Evolutionary conservation across 129 eudicot genomes (phyloP).

Genomic region (Flaveria trinervia): DNA sequence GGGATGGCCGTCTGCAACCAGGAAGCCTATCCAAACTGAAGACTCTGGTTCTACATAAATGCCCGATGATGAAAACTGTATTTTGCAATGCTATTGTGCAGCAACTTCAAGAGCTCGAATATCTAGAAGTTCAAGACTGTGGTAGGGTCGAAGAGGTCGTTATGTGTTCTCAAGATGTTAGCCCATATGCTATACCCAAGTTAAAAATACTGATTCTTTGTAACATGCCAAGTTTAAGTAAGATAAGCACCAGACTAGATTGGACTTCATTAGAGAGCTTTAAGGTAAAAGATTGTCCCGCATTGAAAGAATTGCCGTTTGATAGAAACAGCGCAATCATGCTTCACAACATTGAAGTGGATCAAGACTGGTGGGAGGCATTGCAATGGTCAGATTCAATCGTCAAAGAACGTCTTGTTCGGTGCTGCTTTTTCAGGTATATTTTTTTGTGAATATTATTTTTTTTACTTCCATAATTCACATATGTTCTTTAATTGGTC

Average conservation of each 20-base stretch:
- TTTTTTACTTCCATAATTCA: no score
- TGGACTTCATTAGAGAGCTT: slow-evolving; percentile 24
- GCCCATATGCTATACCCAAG: slow-evolving; percentile 11
- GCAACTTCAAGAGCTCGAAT: slow-evolving; percentile 22
- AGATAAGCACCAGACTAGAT: slow-evolving; percentile 14
- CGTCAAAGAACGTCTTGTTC: slow-evolving; percentile 17
- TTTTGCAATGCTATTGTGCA: slow-evolving; percentile 20
- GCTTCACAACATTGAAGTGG: slow-evolving; percentile 27
- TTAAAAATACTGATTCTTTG: slow-evolving; percentile 22
- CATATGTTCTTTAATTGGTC: no score
- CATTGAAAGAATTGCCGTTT: slow-evolving; percentile 31
- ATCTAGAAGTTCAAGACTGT: slow-evolving; percentile 30
- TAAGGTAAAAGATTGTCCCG: slow-evolving; percentile 24
- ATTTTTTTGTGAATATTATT: background rate
- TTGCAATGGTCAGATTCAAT: slow-evolving; percentile 19
- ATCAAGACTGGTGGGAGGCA: slow-evolving; percentile 23
- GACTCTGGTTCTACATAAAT: slow-evolving; percentile 22
- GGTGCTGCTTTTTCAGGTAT: slow-evolving; percentile 21
- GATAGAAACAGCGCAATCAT: slow-evolving; percentile 14
- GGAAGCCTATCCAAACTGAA: slow-evolving; percentile 27
- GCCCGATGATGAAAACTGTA: slow-evolving; percentile 22
- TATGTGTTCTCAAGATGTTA: slow-evolving; percentile 21
- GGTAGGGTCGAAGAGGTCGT: slow-evolving; percentile 28
- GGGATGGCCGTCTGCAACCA: slow-evolving; percentile 19
- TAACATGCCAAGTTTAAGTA: slow-evolving; percentile 23